These are phyloP conservation scores for Capronia epimyces DNA, from an alignment of 2,329 filamentous ascomycete genomes.

Conservation along the genomic window DNA sequence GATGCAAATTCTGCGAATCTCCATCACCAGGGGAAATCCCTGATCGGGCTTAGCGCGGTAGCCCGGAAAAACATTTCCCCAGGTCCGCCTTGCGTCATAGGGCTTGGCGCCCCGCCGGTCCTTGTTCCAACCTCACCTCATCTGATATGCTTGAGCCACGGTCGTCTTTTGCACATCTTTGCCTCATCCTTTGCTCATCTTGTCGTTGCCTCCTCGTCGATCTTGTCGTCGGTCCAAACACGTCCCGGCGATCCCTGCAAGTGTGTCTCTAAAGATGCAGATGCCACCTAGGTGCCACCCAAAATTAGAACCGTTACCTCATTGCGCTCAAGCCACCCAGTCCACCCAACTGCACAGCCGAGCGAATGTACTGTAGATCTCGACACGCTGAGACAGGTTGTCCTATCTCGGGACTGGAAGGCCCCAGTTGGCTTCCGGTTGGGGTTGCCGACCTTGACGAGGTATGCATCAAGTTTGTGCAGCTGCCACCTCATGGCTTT, in stretches of 20 bases:
- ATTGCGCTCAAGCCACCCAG: background rate
- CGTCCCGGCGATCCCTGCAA: background rate
- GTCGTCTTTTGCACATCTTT: background rate
- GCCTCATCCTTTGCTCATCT: background rate
- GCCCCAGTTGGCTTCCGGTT: background rate
- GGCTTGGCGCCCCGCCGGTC: conserved; percentile 5
- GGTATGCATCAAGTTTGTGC: background rate
- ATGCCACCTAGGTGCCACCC: background rate
- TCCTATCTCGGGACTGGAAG: background rate
- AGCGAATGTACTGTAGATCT: too few relatives aligned
- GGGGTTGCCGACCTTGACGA: background rate
- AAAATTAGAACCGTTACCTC: background rate
- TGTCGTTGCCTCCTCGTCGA: background rate
- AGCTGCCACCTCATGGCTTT: background rate
- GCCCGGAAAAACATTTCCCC: conserved; percentile 11
- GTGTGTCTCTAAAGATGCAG: too few relatives aligned
- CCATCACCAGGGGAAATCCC: background rate
- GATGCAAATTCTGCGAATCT: conserved; percentile 1
- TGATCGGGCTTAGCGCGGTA: background rate
- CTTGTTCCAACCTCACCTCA: conserved; percentile 22
- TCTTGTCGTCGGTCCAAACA: background rate
- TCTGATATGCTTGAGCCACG: background rate
- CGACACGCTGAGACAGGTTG: background rate
- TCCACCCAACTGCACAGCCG: background rate
- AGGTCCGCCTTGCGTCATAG: conserved; percentile 3